phyloP scores from a whole-genome alignment of 2,329 filamentous ascomycete species.

The Penicillium freii region DNA sequence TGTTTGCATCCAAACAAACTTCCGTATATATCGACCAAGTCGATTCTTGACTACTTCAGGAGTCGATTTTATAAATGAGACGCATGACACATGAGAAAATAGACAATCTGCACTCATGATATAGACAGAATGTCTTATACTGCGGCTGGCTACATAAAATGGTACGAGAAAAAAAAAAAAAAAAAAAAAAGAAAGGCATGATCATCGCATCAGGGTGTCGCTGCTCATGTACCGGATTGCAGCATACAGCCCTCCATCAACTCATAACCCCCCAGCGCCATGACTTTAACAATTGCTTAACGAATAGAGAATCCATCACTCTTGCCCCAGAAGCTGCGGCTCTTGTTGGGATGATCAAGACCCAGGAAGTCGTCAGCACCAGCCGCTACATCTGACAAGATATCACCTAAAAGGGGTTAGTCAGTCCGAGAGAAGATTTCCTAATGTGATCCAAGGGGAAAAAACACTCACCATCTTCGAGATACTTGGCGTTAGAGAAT shows the following conservation, averaged over 20 bases:
- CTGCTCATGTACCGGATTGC: conserved; percentile 23
- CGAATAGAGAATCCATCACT: conserved; percentile 65
- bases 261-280: conserved; percentile 21
- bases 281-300: conserved; percentile 34
- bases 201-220: conserved; percentile 20
- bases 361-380: conserved; percentile 75
- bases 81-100: neutral
- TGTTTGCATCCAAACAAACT: conserved; percentile 35
- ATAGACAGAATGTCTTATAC: conserved; percentile 11
- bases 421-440: neutral
- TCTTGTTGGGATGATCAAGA: conserved; percentile 63
- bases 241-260: conserved; percentile 20
- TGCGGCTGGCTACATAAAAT: conserved; percentile 2
- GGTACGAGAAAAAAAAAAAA: conserved; percentile 1
- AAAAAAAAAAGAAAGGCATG: conserved; percentile 8
- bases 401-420: conserved; percentile 40
- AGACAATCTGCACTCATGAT: conserved; percentile 1
- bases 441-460: neutral
- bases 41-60: conserved; percentile 12
- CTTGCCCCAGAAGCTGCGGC: conserved; percentile 57
- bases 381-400: conserved; percentile 61
- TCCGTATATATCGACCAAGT: conserved; percentile 6
- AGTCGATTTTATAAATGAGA: neutral
- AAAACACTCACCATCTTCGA: conserved; percentile 73
- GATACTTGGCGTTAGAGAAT: conserved; percentile 76